phyloP scores from a whole-genome alignment of 495 filamentous ascomycete genomes.

The Neurospora sp. region DNA sequence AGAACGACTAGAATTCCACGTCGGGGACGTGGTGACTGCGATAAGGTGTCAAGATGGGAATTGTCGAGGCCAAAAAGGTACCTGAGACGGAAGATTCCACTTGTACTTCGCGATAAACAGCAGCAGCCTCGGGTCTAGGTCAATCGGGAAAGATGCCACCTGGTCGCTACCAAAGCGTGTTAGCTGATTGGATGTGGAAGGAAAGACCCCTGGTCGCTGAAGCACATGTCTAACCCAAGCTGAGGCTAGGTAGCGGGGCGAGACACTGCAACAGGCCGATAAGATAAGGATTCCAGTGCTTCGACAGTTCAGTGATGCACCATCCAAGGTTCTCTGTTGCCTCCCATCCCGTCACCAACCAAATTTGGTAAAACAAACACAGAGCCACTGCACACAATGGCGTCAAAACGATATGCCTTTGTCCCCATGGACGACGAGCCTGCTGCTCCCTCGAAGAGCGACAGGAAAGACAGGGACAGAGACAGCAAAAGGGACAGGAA shows the following conservation, averaged over 20 bases:
- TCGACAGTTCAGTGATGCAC: background rate
- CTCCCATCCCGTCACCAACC: background rate
- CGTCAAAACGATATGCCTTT: slow-evolving; percentile 64
- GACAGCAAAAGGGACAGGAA: slow-evolving; percentile 43
- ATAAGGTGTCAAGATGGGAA: background rate
- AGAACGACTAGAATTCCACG: slow-evolving; percentile 4
- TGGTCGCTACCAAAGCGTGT: background rate
- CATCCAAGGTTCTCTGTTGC: background rate
- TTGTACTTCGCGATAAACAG: slow-evolving; percentile 9
- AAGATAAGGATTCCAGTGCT: slow-evolving; percentile 21
- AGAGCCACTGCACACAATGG: slow-evolving; percentile 20
- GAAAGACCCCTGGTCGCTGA: background rate
- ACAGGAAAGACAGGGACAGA: slow-evolving; percentile 42
- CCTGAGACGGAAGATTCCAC: background rate
- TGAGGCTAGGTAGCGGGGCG: background rate
- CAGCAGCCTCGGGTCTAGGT: slow-evolving; percentile 6
- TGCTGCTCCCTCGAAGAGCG: slow-evolving; percentile 40
- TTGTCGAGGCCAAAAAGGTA: background rate
- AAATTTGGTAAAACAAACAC: background rate
- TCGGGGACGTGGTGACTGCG: background rate
- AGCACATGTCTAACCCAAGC: background rate
- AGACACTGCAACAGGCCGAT: slow-evolving; percentile 4
- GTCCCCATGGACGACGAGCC: slow-evolving; percentile 76
- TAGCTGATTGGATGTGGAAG: background rate
- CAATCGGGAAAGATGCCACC: slow-evolving; percentile 1